phyloP scores from a whole-genome alignment of 352 stramenopile genomes.

The Phytophthora syringae region DNA sequence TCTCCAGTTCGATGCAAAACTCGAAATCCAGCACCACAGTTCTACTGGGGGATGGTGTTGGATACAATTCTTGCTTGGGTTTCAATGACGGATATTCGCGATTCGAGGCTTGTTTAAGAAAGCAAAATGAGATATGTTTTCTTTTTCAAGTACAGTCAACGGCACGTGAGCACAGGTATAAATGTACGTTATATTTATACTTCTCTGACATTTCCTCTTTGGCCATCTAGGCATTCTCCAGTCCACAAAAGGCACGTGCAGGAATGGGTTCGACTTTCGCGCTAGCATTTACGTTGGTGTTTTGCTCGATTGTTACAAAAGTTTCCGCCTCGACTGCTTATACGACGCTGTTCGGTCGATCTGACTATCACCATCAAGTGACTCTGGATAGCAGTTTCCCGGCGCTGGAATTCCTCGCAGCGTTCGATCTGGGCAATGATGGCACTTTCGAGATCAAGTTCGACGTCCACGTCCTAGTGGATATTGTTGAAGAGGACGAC shows the following conservation, averaged over 20 bases:
- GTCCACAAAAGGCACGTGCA: not conserved
- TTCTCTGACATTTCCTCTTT: not conserved
- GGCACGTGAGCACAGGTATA: not conserved
- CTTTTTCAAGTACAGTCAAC: constrained; percentile 6
- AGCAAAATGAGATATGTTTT: not conserved
- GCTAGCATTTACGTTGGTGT: not conserved
- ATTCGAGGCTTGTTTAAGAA: constrained; percentile 2
- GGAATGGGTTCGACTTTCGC: not conserved
- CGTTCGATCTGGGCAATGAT: constrained; percentile 38
- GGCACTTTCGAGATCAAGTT: constrained; percentile 32
- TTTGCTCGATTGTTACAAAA: not conserved
- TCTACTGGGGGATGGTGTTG: constrained; percentile 26
- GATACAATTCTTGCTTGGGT: constrained; percentile 35
- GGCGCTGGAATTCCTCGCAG: constrained; percentile 35
- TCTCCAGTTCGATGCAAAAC: not conserved
- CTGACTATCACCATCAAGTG: constrained; percentile 25
- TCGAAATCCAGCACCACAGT: not conserved
- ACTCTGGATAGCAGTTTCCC: constrained; percentile 20
- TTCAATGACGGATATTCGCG: constrained; percentile 27
- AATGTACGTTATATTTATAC: constrained; percentile 5
- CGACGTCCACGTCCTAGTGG: constrained; percentile 45
- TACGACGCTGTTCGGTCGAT: constrained; percentile 19
- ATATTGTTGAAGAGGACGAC: constrained; percentile 28
- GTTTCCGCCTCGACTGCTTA: constrained; percentile 10
- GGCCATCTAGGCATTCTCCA: not conserved